These are phyloP conservation scores for Populus davidiana DNA, from an alignment of 345 rosid species.

Conservation along the genomic window DNA sequence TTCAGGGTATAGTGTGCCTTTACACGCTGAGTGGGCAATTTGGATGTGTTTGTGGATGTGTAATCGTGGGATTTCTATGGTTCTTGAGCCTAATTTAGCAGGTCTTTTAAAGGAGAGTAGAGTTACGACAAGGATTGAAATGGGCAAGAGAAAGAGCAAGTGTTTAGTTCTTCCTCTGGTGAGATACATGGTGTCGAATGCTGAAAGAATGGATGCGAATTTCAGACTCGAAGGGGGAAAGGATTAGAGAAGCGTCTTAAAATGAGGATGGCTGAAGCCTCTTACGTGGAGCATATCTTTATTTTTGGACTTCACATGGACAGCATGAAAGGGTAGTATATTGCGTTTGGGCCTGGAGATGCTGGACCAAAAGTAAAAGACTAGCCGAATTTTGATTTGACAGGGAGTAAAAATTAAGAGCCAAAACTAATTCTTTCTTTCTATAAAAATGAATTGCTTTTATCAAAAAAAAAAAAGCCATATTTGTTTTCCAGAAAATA, in stretches of 20 bases:
- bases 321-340: no score
- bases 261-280: neutral
- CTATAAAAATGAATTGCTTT: no score
- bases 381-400: neutral
- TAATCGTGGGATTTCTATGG: conserved; percentile 21
- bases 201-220: neutral
- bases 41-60: conserved; percentile 31
- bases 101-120: conserved; percentile 1
- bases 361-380: neutral
- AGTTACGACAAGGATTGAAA: conserved; percentile 19
- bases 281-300: neutral
- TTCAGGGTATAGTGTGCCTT: conserved; percentile 52
- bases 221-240: neutral
- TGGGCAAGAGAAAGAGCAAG: conserved; percentile 20
- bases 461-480: no score
- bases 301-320: neutral
- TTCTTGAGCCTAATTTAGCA: conserved; percentile 5
- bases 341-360: neutral
- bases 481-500: no score
- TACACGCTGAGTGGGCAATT: conserved; percentile 38
- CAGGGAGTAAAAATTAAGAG: neutral
- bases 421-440: neutral
- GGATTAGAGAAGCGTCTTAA: neutral
- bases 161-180: conserved; percentile 8
- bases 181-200: conserved; percentile 14